phyloP scores from a whole-genome alignment of 768 basidiomycete species.

The Jaapia argillacea region DNA sequence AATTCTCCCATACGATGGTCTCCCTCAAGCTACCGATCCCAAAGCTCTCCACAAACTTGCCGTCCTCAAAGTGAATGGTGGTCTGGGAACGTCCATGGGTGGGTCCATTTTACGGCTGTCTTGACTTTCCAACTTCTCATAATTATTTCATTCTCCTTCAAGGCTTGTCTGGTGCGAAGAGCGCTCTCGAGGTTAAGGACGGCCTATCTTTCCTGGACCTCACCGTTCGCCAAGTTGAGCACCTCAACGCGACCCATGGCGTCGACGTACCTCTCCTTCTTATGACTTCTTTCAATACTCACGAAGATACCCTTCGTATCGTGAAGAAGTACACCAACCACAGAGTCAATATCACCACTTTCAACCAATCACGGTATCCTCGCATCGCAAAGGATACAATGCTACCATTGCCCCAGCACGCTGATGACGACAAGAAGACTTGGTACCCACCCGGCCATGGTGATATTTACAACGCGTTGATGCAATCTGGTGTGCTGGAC shows the following conservation, averaged over 20 bases:
- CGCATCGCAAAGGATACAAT: constrained; percentile 63
- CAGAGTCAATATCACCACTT: constrained; percentile 61
- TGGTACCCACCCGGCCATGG: constrained; percentile 79
- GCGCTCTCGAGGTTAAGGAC: constrained; percentile 67
- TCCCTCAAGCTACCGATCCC: constrained; percentile 48
- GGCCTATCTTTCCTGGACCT: constrained; percentile 64
- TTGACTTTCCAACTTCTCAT: too few relatives aligned
- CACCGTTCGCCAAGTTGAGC: constrained; percentile 56
- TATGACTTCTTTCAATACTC: constrained; percentile 79
- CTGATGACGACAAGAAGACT: constrained; percentile 51
- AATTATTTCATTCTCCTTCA: neutral
- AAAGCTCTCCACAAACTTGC: constrained; percentile 85
- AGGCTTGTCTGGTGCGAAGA: constrained; percentile 57
- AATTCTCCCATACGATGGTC: constrained; percentile 72
- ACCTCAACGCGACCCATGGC: constrained; percentile 49
- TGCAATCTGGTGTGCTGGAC: constrained; percentile 66
- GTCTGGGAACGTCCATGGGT: constrained; percentile 58
- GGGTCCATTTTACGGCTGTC: too few relatives aligned
- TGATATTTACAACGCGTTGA: constrained; percentile 62
- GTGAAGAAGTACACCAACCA: constrained; percentile 78
- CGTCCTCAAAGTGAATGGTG: constrained; percentile 92
- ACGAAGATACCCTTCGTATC: constrained; percentile 68
- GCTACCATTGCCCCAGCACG: constrained; percentile 48
- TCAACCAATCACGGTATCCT: constrained; percentile 70
- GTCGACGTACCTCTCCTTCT: constrained; percentile 71